Base-by-base conservation (phyloP, 2,329 filamentous ascomycete species). In the Epichloe coenophiala region DNA sequence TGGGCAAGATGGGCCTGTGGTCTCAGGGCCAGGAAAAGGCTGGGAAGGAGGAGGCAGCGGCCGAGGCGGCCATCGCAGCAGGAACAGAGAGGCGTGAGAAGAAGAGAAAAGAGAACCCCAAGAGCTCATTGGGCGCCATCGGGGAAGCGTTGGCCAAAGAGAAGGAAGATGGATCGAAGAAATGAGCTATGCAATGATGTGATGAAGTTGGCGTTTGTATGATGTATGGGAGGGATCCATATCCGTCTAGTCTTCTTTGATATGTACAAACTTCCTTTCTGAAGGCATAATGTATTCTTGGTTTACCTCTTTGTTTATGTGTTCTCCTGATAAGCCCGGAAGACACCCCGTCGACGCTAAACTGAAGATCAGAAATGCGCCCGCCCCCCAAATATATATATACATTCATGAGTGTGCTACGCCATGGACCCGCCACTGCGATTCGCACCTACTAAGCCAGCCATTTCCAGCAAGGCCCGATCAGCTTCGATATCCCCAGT, bases 391-490 rank as follows among this genome's bases (percentile, higher is more conserved):
- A 17, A 17, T 17, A 17, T 17, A 17, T 17, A 17, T 17, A 17
- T 17, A 17, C 17, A 17, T 17, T 27, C 8, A n/a, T 33, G 15
- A 31, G 53, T 36, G 53, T 36, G 12, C 66, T 62, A 80, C 38
- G 60, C 71, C 77, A 86, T 82, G 52, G 83, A 88, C 0, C 87
- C 88, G 33, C 88, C 87, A 64, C 84, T 88, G 56, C 83, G 74
- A 59, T 80, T 80, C 4, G 66, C 72, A 3, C 86, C 86, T 55
- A 95, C 75, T 40, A 95, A 65, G 0, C 89, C 89, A 1, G 89
- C 89, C 80, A 95, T 86, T 64, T 89, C 88, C 56, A 95, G 68
- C 60, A 95, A 68, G 47, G 88, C 86, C 55, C 88, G 74, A 62
- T 94, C 89, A 21, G 86, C 82, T 52, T 88, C 85, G 13, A 80